These are phyloP conservation scores for Sarocladium oryzae DNA, from an alignment of 2,329 filamentous ascomycete genomes.

Conservation along the genomic window DNA sequence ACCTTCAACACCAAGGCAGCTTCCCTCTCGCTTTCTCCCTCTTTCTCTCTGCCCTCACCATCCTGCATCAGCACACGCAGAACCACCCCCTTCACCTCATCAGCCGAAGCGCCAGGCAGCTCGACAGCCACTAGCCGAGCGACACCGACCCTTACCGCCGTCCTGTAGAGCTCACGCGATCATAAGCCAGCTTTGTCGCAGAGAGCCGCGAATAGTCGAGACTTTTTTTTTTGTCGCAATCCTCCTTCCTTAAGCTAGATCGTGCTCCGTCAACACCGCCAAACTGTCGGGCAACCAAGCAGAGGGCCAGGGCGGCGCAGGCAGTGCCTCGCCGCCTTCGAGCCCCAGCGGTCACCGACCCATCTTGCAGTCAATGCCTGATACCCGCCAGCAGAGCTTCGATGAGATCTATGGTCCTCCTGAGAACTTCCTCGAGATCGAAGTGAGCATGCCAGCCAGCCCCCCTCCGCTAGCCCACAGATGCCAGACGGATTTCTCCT, in stretches of 20 bases:
- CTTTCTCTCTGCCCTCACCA: background rate
- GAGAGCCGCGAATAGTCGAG: background rate
- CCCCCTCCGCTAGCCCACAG: background rate
- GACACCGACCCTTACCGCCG: background rate
- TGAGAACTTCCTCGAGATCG: conserved; percentile 98
- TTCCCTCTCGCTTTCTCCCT: background rate
- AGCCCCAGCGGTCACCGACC: conserved; percentile 39
- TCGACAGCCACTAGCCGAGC: background rate
- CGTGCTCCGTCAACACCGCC: conserved; percentile 33
- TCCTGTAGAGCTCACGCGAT: background rate
- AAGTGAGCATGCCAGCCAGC: conserved; percentile 46
- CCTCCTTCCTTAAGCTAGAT: background rate
- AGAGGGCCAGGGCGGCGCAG: conserved; percentile 23
- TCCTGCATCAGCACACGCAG: background rate
- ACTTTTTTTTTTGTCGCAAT: background rate
- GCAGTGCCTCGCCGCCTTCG: conserved; percentile 19
- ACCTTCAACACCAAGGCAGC: conserved; percentile 3
- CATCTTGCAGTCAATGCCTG: conserved; percentile 60
- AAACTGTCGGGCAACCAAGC: conserved; percentile 37
- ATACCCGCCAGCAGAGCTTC: conserved; percentile 84
- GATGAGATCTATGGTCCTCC: conserved; percentile 98
- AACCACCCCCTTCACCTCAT: background rate
- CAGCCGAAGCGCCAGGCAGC: background rate
- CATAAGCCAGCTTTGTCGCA: background rate
- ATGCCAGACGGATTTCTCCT: background rate